Evolutionary conservation across 192 early-diverging fungal genomes (phyloP).

Genomic region (Kickxella alabastrina): DNA sequence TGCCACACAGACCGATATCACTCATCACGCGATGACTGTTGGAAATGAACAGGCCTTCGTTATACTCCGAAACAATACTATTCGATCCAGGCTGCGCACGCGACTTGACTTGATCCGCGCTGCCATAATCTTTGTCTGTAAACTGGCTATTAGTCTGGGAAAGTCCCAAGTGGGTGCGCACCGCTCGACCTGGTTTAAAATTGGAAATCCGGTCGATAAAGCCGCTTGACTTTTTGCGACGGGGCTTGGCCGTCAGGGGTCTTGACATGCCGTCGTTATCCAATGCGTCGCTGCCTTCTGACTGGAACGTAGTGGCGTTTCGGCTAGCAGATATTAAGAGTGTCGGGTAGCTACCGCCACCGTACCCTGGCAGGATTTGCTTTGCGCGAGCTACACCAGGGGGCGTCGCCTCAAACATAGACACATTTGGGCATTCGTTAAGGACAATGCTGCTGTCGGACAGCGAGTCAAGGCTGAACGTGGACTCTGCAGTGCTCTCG

Average conservation of each 20-base stretch:
- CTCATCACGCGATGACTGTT: constrained; percentile 17
- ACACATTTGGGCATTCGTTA: constrained; percentile 13
- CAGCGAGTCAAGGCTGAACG: constrained; percentile 15
- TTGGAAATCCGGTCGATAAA: constrained; percentile 35
- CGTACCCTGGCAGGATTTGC: not conserved
- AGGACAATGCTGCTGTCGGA: constrained; percentile 22
- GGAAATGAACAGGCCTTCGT: not conserved
- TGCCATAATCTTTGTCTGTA: constrained; percentile 1
- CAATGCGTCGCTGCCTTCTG: constrained; percentile 4
- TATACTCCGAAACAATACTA: constrained; percentile 5
- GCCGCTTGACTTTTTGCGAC: constrained; percentile 39
- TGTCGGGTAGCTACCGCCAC: constrained; percentile 5
- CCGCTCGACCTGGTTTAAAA: constrained; percentile 9
- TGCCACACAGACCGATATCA: constrained; percentile 16
- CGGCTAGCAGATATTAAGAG: constrained; percentile 9
- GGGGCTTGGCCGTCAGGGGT: constrained; percentile 16
- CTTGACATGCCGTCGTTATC: constrained; percentile 8
- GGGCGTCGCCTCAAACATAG: constrained; percentile 20
- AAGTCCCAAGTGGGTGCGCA: not conserved
- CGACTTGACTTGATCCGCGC: constrained; percentile 33
- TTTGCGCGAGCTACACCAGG: not conserved
- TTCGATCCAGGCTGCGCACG: constrained; percentile 32
- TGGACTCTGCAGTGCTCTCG: constrained; percentile 13
- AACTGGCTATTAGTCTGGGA: not conserved
- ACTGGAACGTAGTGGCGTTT: constrained; percentile 5